Base-by-base conservation (phyloP, 306 rosid species). In the Nissolia schottii region DNA sequence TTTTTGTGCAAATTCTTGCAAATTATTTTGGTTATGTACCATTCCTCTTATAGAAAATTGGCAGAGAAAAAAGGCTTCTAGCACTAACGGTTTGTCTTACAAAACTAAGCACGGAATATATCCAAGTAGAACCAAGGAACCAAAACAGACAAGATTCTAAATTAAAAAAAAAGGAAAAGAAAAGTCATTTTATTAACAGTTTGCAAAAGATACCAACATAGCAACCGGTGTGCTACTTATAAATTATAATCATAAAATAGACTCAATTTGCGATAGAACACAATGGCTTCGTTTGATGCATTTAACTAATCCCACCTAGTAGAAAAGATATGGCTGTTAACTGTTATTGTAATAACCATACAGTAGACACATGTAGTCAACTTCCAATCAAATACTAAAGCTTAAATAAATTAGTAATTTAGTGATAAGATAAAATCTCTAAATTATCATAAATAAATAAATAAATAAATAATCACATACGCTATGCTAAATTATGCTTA, bases 171-270 rank as follows among this genome's bases (percentile, higher is more conserved):
- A 32, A 5, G n/a, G n/a, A 32, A 32, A 37, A 7, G 8, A 2
- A 7, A 34, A 37, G n/a, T 63, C 54, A 31, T 11, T 64, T 65
- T 31, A 70, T 56, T 10, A 54, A 54, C 20, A 54, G 20, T 18
- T 53, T 64, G 43, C 59, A 63, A 22, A 64, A 22, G 53, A 32
- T 37, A 78, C 59, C 77, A 54, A 31, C 14, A 43, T 49, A 31
- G 72, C 27, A 27, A 69, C 22, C 27, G 6, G 49, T 15, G 13
- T 19, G 22, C 40, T 53, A 28, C 37, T 70, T 51, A 41, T 59
- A 77, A 38, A 64, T 51, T 43, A 53, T 38, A 38, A 69, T 49
- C 35, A 14, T 53, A 70, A 5, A 51, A 38, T 38, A 62, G 67
- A 41, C 50, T 7, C 7, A 70, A 37, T 37, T 37, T 37, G n/a